Percentiles rank a stretch among this genome's conserved stretches.
Conservation (phyloP, 345 rosid genomes). For the Eucalyptus virginea region DNA sequence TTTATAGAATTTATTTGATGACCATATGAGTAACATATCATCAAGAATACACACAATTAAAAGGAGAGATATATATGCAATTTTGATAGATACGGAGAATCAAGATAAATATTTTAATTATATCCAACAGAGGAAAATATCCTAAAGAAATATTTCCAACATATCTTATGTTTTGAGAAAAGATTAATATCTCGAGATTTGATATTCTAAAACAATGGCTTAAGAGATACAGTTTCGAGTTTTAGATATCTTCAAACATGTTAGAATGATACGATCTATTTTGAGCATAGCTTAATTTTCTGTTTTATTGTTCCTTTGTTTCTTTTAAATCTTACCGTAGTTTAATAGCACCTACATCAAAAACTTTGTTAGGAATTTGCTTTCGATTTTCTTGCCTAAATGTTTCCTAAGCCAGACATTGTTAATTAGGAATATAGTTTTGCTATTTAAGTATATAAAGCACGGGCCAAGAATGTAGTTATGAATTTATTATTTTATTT, state of each 20-base stretch:
- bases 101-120: background rate
- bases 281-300: background rate
- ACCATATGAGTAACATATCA: background rate
- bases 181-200: background rate
- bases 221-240: background rate
- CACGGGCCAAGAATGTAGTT: background rate
- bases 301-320: background rate
- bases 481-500: background rate
- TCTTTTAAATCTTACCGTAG: background rate
- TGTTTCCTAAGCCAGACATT: background rate
- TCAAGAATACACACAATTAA: background rate
- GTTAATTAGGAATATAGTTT: background rate
- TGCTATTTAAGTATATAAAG: background rate
- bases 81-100: background rate
- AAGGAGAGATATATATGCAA: background rate
- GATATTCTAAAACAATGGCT: background rate
- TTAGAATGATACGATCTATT: background rate
- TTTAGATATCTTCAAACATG: background rate
- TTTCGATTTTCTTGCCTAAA: background rate
- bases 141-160: background rate
- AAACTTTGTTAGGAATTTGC: background rate
- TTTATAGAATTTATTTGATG: background rate
- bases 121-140: background rate
- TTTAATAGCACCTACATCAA: background rate
- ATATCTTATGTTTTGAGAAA: background rate